Base-by-base conservation (phyloP, 2,329 filamentous ascomycete genomes). In the Aphanoascus verrucosus region DNA sequence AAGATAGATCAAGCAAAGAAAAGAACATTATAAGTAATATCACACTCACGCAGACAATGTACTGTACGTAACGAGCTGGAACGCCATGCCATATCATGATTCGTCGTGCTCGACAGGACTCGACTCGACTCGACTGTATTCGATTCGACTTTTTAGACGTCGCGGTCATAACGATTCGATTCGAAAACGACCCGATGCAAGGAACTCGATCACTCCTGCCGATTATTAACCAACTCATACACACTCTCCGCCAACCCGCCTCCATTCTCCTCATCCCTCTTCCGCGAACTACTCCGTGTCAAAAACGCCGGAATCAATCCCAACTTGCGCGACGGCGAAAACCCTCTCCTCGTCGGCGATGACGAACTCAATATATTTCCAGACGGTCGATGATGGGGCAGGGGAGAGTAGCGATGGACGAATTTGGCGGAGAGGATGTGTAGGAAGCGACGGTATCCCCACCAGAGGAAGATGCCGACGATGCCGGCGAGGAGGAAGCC, bases 401-500 rank as follows among this genome's bases (percentile, higher is more conserved):
- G 63, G 62, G 28, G 68, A 9, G 64, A 58, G 60, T 70, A 70
- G 28, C 69, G 67, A 57, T 69, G 68, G 57, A 65, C 67, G 57
- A 71, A 71, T 54, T 68, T 66, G 14, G n/a, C n/a, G n/a, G 67
- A 61, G 35, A 70, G 67, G 32, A 71, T 59, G 56, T 74, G 63
- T 45, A 73, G 60, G 19, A 75, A 58, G 3, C 75, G 73, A 28
- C 71, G 72, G 57, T 79, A 80, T 20, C 70, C 64, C 69, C 71
- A 76, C 73, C 75, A 80, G 52, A 74, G 64, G 38, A 68, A 62
- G 54, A 75, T 67, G 14, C 77, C 72, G 17, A 77, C 66, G 20
- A 72, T 61, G 41, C 70, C 71, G 23, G 74, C 77, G 11, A 77
- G 57, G 37, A 73, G 55, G 62, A 78, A 78, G 19, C 77, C 77